These are phyloP conservation scores for Agrocybe praecox DNA, from an alignment of 768 basidiomycete genomes.

Conservation along the genomic window DNA sequence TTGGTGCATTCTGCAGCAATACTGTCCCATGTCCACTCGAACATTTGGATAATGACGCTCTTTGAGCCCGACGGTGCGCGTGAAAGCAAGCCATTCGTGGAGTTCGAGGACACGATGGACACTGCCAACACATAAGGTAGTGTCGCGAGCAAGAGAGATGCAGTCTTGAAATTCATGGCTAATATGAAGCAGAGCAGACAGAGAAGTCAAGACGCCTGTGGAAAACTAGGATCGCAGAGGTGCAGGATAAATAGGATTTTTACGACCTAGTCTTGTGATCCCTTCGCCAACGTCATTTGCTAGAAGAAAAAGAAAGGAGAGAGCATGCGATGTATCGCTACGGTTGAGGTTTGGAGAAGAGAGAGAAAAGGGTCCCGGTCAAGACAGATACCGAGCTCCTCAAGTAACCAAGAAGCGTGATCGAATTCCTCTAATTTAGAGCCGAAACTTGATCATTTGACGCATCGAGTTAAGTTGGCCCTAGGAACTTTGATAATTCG, in stretches of 20 bases:
- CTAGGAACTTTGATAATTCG: neutral
- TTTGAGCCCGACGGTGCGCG: conserved; percentile 33
- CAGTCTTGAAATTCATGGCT: conserved; percentile 2
- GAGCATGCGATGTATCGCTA: neutral
- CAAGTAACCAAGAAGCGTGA: neutral
- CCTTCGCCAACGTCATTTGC: neutral
- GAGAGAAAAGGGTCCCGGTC: too few species aligned
- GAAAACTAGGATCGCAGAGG: neutral
- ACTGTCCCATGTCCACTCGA: conserved; percentile 66
- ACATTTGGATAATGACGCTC: conserved; percentile 69
- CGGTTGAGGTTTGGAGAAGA: neutral
- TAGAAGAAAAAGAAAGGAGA: neutral
- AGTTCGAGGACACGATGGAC: neutral
- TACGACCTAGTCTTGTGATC: neutral
- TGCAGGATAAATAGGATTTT: neutral
- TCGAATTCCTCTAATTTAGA: neutral
- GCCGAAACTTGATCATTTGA: neutral
- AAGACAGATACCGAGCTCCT: neutral
- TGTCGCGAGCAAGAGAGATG: neutral
- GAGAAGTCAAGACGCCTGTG: neutral
- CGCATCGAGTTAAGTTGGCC: neutral
- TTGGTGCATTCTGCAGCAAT: conserved; percentile 64
- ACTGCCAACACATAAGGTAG: conserved; percentile 3
- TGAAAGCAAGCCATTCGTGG: conserved; percentile 7
- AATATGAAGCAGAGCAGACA: neutral